These are phyloP conservation scores for Melaleuca alternifolia DNA, from an alignment of 345 rosid genomes.

Conservation along the genomic window DNA sequence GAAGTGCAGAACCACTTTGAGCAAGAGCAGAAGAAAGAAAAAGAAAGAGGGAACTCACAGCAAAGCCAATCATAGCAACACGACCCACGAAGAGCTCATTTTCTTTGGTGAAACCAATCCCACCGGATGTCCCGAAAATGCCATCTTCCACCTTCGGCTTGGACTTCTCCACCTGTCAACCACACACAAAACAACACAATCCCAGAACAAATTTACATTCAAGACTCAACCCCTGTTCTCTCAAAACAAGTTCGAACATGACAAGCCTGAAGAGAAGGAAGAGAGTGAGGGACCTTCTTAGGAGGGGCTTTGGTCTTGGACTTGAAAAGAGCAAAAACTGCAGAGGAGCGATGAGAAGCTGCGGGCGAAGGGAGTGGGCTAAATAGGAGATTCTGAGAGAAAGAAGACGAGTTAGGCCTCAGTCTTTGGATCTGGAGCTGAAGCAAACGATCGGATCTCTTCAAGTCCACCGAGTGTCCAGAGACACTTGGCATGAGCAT, in stretches of 20 bases:
- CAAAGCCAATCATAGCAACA: slow-evolving; percentile 97
- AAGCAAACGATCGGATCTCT: slow-evolving; percentile 34
- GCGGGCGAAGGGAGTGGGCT: slow-evolving; percentile 16
- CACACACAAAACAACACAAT: neutral
- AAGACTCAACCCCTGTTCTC: neutral
- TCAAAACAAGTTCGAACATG: neutral
- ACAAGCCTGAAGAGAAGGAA: neutral
- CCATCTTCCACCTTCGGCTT: slow-evolving; percentile 82
- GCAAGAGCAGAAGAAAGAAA: neutral
- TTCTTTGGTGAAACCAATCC: slow-evolving; percentile 89
- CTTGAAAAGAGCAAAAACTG: slow-evolving; percentile 67
- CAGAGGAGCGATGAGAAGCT: slow-evolving; percentile 15
- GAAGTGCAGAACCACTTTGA: neutral
- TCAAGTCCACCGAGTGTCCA: slow-evolving; percentile 24
- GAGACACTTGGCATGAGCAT: slow-evolving; percentile 66
- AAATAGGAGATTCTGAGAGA: slow-evolving; percentile 19
- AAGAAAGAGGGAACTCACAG: slow-evolving; percentile 37
- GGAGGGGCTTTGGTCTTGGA: slow-evolving; percentile 70
- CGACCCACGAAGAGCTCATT: slow-evolving; percentile 99
- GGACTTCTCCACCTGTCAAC: slow-evolving; percentile 1
- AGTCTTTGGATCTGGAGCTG: slow-evolving; percentile 41
- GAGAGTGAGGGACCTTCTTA: slow-evolving; percentile 36
- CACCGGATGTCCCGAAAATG: slow-evolving; percentile 90
- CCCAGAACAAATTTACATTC: neutral
- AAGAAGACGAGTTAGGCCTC: slow-evolving; percentile 30